Percentiles rank a stretch among this genome's conserved stretches.
Evolutionary conservation across 2,329 filamentous ascomycete species (phyloP).

Genomic region (Seiridium unicorne): DNA sequence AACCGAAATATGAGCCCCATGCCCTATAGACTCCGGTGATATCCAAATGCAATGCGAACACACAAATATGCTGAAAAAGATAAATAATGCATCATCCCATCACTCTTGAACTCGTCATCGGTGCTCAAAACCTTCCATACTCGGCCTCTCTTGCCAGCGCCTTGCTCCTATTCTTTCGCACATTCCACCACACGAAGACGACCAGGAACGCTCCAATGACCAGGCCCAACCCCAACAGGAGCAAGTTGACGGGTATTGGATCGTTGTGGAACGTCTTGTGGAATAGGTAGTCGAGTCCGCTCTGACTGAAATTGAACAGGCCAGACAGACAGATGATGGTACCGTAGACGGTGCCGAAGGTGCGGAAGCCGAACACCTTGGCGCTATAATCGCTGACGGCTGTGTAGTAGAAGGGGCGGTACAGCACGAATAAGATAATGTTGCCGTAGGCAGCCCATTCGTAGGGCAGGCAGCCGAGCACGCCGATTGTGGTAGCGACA

Average conservation of each 20-base stretch:
- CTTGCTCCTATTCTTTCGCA: conserved; percentile 25
- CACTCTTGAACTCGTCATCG: background rate
- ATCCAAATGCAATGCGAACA: background rate
- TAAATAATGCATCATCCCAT: background rate
- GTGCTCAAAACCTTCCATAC: conserved; percentile 13
- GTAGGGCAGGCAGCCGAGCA: conserved; percentile 71
- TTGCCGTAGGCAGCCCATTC: conserved; percentile 72
- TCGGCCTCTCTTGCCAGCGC: conserved; percentile 26
- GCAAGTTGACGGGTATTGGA: conserved; percentile 74
- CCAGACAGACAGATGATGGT: conserved; percentile 85
- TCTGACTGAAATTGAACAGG: conserved; percentile 80
- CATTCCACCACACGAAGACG: conserved; percentile 55
- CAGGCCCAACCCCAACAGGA: conserved; percentile 61
- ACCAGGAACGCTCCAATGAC: conserved; percentile 66
- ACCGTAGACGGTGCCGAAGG: conserved; percentile 92
- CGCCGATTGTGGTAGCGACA: conserved; percentile 71
- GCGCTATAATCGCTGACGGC: conserved; percentile 85
- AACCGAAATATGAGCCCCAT: background rate
- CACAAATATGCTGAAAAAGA: no score
- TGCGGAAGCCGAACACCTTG: conserved; percentile 89
- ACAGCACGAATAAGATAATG: conserved; percentile 76
- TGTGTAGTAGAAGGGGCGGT: conserved; percentile 88
- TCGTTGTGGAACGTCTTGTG: conserved; percentile 70
- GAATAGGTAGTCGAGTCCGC: conserved; percentile 74
- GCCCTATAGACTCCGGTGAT: background rate